Conservation (phyloP, 2,329 filamentous ascomycete species). For the Blumeriella jaapii region DNA sequence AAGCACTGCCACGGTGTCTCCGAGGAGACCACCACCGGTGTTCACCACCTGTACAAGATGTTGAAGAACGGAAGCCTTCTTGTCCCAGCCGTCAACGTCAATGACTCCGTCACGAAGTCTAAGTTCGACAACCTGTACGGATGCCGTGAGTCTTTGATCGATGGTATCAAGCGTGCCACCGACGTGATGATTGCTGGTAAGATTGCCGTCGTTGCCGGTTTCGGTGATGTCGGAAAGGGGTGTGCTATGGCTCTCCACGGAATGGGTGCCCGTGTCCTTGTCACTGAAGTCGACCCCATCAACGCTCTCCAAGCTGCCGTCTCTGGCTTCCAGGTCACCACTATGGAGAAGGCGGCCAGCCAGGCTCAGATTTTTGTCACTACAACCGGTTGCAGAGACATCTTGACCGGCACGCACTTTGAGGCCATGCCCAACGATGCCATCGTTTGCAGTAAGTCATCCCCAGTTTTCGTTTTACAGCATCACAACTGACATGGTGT, state of each 20-base stretch:
- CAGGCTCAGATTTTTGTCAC: constrained; percentile 97
- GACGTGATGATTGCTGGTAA: constrained; percentile 99
- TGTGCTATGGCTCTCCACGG: constrained; percentile 90
- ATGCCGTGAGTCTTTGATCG: constrained; percentile 95
- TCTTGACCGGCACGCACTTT: constrained; percentile 85
- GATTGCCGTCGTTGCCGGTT: constrained; percentile 94
- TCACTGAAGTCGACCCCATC: constrained; percentile 98
- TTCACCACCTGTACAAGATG: constrained; percentile 99
- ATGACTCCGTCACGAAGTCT: constrained; percentile 99
- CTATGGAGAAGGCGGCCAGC: constrained; percentile 91
- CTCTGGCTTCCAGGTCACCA: constrained; percentile 90
- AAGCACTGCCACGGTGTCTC: constrained; percentile 97
- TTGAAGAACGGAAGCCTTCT: constrained; percentile 83
- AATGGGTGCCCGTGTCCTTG: constrained; percentile 93
- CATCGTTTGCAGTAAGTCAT: constrained; percentile 82
- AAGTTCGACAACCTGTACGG: constrained; percentile 99
- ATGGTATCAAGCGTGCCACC: constrained; percentile 99
- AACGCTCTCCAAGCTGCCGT: constrained; percentile 98
- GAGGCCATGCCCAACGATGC: constrained; percentile 93
- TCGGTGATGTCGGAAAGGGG: constrained; percentile 98
- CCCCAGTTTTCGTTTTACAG: constrained; percentile 1
- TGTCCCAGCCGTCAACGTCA: constrained; percentile 96
- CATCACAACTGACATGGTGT: constrained; percentile 11
- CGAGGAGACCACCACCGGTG: constrained; percentile 98
- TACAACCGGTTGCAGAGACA: constrained; percentile 98